Base-by-base conservation (phyloP, 2,329 filamentous ascomycete genomes). In the Xylaria sp. region DNA sequence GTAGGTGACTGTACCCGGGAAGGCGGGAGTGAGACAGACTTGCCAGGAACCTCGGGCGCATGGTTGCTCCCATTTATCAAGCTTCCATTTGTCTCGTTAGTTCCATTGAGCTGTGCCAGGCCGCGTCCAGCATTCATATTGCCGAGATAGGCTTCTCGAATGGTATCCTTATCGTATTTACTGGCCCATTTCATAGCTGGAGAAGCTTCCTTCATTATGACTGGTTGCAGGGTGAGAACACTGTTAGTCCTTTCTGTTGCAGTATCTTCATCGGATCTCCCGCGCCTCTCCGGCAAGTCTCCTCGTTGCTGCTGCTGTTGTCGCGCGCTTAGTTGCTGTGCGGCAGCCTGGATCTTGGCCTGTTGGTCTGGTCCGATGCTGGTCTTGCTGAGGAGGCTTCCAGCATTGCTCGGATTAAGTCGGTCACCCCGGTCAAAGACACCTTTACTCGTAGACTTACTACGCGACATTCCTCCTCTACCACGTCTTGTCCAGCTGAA, bases 101-200 rank as follows among this genome's bases (percentile, higher is more conserved):
- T 81, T 45, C 81, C 79, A 1, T 81, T 83, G 20, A 82, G 81
- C 44, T 81, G 79, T 1, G 81, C 83, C 22, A 82, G 69, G 13
- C 92, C 92, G 65, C 88, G 91, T 25, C 94, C 94, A 47, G 91
- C 89, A 71, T 85, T 88, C 54, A 81, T 83, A 76, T 96, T 90
- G 51, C 89, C 87, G 58, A 98, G 84, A 79, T 98, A 98, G n/a
- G 92, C 89, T 70, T 93, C 89, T 61, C 94, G 90, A 69, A 97
- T 90, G 7, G 90, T 85, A 74, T 96, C 90, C 80, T 96, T 96
- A 80, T 98, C 96, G 77, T 97, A 98, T 74, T 94, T 94, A 79
- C 86, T 95, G 36, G 95, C 93, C 96, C 96, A 99, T 79, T 97
- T 97, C 90, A 99, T 91, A 0, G 96, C 96, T 27, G 94, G 92